phyloP scores from a whole-genome alignment of 2,329 filamentous ascomycete species.

The Amauroascus verrucosus region DNA sequence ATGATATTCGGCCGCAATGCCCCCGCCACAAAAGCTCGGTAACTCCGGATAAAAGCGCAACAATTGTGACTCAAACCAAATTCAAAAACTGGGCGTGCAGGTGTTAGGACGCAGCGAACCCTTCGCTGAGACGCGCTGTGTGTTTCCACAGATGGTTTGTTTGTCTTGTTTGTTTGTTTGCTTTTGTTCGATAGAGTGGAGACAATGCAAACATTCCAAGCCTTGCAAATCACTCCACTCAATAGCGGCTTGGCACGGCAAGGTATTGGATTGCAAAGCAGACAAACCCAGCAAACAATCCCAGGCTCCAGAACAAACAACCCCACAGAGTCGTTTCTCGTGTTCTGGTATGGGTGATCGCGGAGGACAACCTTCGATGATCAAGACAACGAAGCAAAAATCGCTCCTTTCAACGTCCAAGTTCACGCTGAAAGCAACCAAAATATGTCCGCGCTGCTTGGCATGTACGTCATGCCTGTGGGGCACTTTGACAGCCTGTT shows the following conservation, averaged over 20 bases:
- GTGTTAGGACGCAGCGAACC: neutral
- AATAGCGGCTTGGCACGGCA: neutral
- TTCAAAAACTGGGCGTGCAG: neutral
- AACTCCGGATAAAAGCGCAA: too few relatives aligned
- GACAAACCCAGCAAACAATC: constrained; percentile 1
- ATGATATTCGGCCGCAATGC: too few relatives aligned
- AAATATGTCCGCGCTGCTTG: neutral
- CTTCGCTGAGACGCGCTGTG: neutral
- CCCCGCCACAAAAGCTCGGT: too few relatives aligned
- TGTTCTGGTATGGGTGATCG: neutral
- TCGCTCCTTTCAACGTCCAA: neutral
- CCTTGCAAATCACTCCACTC: neutral
- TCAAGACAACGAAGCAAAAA: neutral
- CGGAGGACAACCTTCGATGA: neutral
- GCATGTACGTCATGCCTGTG: constrained; percentile 4
- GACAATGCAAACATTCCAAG: neutral
- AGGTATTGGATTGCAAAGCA: neutral
- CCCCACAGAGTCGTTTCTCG: neutral
- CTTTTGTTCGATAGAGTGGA: neutral
- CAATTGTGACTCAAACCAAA: neutral
- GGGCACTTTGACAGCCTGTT: neutral
- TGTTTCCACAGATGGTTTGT: neutral
- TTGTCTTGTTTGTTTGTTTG: neutral
- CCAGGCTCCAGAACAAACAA: neutral
- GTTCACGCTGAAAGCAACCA: neutral